Conservation (phyloP, 345 rosid species). For the Eutrema yunnanense region DNA sequence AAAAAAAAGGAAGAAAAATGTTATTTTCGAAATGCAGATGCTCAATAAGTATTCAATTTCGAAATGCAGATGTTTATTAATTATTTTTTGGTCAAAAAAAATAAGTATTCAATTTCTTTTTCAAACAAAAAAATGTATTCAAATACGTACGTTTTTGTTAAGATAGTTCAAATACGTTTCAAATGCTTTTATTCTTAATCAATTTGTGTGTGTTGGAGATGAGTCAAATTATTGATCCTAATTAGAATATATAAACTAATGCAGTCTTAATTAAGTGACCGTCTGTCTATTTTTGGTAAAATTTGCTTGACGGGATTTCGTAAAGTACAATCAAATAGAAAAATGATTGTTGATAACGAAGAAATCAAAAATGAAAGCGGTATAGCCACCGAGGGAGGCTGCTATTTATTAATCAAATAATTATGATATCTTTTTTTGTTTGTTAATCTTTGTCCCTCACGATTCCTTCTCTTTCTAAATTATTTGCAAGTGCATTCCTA, state of each 20-base stretch:
- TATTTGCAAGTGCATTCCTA: constrained; percentile 5
- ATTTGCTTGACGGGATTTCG: background rate
- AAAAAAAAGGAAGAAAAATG: background rate
- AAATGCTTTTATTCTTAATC: background rate
- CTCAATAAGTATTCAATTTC: background rate
- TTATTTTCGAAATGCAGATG: background rate
- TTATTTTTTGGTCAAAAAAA: too few species aligned
- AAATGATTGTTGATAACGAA: background rate
- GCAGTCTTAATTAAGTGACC: constrained; percentile 8
- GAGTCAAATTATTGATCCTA: background rate
- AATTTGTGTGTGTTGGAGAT: background rate
- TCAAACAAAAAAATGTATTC: too few species aligned
- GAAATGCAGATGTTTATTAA: background rate
- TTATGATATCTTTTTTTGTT: constrained; percentile 4
- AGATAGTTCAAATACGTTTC: background rate
- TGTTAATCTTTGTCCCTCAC: constrained; percentile 10
- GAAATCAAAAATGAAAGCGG: background rate
- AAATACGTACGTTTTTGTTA: background rate
- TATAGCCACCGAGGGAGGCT: constrained; percentile 10
- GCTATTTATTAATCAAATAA: background rate
- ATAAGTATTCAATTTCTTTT: too few species aligned
- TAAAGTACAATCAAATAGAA: background rate
- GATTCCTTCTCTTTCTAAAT: background rate
- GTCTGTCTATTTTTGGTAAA: background rate
- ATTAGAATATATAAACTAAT: background rate